Evolutionary conservation across 2,329 filamentous ascomycete genomes (phyloP).

Genomic region (Trichoderma harzianum): DNA sequence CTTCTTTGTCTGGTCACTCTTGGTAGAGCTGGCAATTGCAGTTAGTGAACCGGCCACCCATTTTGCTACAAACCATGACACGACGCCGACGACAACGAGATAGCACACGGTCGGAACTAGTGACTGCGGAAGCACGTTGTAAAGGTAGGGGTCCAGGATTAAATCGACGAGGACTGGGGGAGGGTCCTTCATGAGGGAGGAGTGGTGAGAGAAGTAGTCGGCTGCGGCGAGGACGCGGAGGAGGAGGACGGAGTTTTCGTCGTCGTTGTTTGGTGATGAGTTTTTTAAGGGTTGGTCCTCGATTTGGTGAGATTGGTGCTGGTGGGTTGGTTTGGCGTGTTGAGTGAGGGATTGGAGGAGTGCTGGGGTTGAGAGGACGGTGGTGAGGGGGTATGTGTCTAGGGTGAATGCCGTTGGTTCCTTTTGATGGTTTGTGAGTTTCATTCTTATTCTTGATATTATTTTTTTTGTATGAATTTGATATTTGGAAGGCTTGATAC

Average conservation of each 20-base stretch:
- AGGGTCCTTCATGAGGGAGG: conserved; percentile 69
- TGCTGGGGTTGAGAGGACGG: conserved; percentile 59
- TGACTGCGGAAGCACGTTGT: conserved; percentile 76
- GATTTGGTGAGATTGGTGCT: not conserved
- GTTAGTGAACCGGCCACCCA: conserved; percentile 30
- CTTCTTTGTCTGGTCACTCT: conserved; percentile 36
- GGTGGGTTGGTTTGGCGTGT: conserved; percentile 40
- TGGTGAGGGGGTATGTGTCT: conserved; percentile 57
- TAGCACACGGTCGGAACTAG: conserved; percentile 70
- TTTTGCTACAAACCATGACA: conserved; percentile 43
- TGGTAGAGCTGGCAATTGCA: conserved; percentile 25
- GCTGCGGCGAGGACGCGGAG: conserved; percentile 73
- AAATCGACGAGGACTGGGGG: conserved; percentile 73
- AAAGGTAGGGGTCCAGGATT: conserved; percentile 81
- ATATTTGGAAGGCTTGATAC: no score
- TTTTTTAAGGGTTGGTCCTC: not conserved
- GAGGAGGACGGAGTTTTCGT: conserved; percentile 56
- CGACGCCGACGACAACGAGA: conserved; percentile 57
- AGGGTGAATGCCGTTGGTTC: conserved; percentile 82
- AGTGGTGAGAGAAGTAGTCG: conserved; percentile 78
- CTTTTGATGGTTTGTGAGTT: conserved; percentile 43
- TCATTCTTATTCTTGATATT: not conserved
- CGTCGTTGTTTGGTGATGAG: conserved; percentile 20
- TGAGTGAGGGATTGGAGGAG: conserved; percentile 63
- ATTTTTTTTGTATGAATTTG: not conserved